phyloP scores from a whole-genome alignment of 2,329 filamentous ascomycete genomes.

The Penicillium sp. region DNA sequence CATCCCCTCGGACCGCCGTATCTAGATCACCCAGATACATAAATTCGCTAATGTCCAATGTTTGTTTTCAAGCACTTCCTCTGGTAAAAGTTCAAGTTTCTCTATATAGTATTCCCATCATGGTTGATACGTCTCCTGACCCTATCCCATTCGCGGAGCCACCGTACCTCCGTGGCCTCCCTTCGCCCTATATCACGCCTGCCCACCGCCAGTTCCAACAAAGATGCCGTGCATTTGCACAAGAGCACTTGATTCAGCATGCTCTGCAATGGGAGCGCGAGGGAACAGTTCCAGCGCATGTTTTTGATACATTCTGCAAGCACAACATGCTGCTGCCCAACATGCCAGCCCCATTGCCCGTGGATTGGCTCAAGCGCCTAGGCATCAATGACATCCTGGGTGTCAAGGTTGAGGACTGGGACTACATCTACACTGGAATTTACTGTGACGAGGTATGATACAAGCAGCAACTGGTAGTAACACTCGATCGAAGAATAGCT shows the following conservation, averaged over 20 bases:
- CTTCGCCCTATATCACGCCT: constrained; percentile 66
- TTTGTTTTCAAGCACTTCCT: not conserved
- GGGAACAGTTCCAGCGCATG: constrained; percentile 60
- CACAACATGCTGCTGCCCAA: constrained; percentile 68
- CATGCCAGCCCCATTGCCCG: constrained; percentile 65
- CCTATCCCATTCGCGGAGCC: constrained; percentile 69
- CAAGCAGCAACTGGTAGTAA: fast-evolving
- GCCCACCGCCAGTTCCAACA: constrained; percentile 65
- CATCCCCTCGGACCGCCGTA: not conserved
- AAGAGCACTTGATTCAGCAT: constrained; percentile 58
- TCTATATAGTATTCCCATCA: constrained; percentile 5
- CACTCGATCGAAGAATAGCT: not conserved
- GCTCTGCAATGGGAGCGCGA: constrained; percentile 67
- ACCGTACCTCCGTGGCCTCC: constrained; percentile 65
- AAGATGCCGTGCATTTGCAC: constrained; percentile 62
- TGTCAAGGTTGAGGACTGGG: constrained; percentile 68
- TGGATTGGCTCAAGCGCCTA: constrained; percentile 62
- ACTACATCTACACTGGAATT: constrained; percentile 67
- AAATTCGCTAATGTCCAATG: not conserved
- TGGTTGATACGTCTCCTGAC: constrained; percentile 31
- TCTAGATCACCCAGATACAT: not conserved
- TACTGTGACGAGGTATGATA: constrained; percentile 60
- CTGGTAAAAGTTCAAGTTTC: not conserved
- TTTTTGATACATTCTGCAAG: constrained; percentile 62
- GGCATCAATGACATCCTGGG: constrained; percentile 65